Evolutionary conservation across 2,329 filamentous ascomycete species (phyloP).

Genomic region (Aspergillus texensis): DNA sequence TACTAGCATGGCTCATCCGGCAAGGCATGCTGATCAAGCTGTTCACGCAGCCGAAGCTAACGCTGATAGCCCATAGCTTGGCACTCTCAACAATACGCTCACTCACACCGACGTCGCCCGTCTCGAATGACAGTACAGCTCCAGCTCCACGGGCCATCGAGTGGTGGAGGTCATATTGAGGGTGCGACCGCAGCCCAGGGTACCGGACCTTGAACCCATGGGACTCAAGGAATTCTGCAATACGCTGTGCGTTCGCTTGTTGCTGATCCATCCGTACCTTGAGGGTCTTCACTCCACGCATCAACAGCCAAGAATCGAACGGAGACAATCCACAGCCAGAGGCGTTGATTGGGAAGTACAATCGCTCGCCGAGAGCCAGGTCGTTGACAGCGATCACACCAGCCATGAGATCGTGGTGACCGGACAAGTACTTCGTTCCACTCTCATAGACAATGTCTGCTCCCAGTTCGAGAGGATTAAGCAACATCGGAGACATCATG

Average conservation of each 20-base stretch:
- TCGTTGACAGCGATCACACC: slow-evolving; percentile 94
- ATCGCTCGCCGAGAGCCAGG: slow-evolving; percentile 75
- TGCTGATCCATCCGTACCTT: slow-evolving; percentile 99
- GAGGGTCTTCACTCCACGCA: slow-evolving; percentile 94
- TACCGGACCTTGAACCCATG: slow-evolving; percentile 95
- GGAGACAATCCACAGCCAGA: slow-evolving; percentile 92
- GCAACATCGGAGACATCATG: slow-evolving; percentile 94
- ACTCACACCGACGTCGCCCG: slow-evolving; percentile 78
- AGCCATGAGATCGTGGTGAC: slow-evolving; percentile 98
- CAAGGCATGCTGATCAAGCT: slow-evolving; percentile 99
- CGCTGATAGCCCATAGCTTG: slow-evolving; percentile 89
- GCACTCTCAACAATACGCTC: slow-evolving; percentile 94
- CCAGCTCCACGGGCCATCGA: slow-evolving; percentile 92
- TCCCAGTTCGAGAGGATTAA: slow-evolving; percentile 90
- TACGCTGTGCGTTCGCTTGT: slow-evolving; percentile 85
- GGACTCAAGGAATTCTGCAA: slow-evolving; percentile 87
- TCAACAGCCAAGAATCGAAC: slow-evolving; percentile 93
- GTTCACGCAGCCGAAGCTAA: slow-evolving; percentile 98
- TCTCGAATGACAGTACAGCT: slow-evolving; percentile 94
- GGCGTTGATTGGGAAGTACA: slow-evolving; percentile 96
- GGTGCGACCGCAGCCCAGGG: slow-evolving; percentile 89
- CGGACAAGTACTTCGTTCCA: slow-evolving; percentile 95
- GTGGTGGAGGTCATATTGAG: slow-evolving; percentile 95
- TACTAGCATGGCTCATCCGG: slow-evolving; percentile 98
- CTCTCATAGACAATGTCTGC: slow-evolving; percentile 97